Evolutionary conservation across 176 grass and related monocot species (phyloP).

Genomic region (Phoenix dactylifera): DNA sequence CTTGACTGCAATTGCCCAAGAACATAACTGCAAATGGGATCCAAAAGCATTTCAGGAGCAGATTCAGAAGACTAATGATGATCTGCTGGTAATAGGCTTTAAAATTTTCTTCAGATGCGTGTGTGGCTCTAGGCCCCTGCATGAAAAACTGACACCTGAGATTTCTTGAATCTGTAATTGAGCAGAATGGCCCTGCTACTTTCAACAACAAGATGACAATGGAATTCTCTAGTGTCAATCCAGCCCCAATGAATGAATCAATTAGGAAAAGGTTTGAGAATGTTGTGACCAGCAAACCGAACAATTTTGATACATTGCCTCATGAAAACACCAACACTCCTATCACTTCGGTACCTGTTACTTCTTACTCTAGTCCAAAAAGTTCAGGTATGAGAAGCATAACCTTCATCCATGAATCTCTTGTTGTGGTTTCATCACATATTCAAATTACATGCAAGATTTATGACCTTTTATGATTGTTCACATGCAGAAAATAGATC

Average conservation of each 20-base stretch:
- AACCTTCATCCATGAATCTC: too few relatives aligned
- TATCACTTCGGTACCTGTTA: conserved; percentile 25
- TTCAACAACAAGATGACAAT: conserved; percentile 28
- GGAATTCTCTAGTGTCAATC: conserved; percentile 17
- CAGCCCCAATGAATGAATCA: conserved; percentile 16
- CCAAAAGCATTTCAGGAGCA: conserved; percentile 7
- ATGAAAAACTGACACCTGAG: too few relatives aligned
- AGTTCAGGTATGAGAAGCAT: neutral
- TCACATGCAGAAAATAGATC: neutral
- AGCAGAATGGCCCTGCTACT: conserved; percentile 45
- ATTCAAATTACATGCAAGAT: neutral
- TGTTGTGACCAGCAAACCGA: conserved; percentile 1
- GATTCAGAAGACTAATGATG: neutral
- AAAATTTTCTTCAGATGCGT: neutral
- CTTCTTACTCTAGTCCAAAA: conserved; percentile 18
- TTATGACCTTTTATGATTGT: neutral
- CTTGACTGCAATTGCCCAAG: neutral
- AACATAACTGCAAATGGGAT: conserved; percentile 6
- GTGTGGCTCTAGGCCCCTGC: too few relatives aligned
- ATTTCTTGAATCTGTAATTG: conserved; percentile 1
- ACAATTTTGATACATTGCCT: neutral
- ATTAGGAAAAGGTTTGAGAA: conserved; percentile 9
- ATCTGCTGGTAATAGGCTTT: conserved; percentile 8
- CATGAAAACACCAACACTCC: neutral
- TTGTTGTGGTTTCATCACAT: too few relatives aligned